These are phyloP conservation scores for Pugionium cornutum DNA, from an alignment of 345 rosid genomes.

Conservation along the genomic window DNA sequence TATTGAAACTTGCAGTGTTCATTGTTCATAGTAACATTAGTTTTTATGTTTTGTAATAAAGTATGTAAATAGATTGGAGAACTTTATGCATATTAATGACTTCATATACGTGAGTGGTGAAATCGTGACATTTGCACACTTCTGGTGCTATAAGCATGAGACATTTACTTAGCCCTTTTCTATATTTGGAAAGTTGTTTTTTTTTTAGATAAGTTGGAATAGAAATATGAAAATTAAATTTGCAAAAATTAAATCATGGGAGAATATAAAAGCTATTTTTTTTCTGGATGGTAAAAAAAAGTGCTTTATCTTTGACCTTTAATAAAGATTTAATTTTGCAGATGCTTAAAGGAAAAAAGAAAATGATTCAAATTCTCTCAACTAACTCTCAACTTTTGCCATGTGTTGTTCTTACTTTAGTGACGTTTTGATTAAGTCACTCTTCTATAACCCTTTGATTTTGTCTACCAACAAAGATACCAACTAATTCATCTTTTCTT, in stretches of 20 bases:
- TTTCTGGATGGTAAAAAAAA: constrained; percentile 19
- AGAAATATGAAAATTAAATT: constrained; percentile 7
- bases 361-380: constrained; percentile 35
- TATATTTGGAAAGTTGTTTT: not conserved
- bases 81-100: constrained; percentile 32
- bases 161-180: not conserved
- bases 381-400: constrained; percentile 19
- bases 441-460: constrained; percentile 6
- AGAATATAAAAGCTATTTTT: not conserved
- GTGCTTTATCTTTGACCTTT: constrained; percentile 26
- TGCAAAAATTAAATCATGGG: not conserved
- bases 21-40: constrained; percentile 3
- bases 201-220: constrained; percentile 8
- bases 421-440: constrained; percentile 28
- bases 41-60: not conserved
- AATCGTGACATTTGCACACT: constrained; percentile 32
- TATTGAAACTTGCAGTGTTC: constrained; percentile 23
- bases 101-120: constrained; percentile 31
- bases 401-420: constrained; percentile 15
- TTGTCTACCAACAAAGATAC: constrained; percentile 8
- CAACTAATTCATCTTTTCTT: not conserved
- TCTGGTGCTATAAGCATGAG: constrained; percentile 23
- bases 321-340: constrained; percentile 26
- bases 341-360: constrained; percentile 38
- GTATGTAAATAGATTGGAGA: constrained; percentile 20